Base-by-base conservation (phyloP, 2,329 filamentous ascomycete genomes). In the Byssochlamys sp. region DNA sequence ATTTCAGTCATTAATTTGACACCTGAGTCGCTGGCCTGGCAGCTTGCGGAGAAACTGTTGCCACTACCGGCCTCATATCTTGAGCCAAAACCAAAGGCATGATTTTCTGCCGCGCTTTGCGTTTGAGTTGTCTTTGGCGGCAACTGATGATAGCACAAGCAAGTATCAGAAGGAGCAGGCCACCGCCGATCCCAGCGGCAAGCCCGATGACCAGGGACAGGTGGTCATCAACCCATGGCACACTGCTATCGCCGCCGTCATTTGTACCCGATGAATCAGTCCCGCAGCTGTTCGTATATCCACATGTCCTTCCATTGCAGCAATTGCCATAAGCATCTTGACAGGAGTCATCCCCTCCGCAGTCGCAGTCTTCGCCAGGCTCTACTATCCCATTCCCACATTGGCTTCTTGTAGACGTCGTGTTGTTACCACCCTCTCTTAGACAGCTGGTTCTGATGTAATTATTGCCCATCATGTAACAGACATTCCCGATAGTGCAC, bases 321-420 rank as follows among this genome's bases (percentile, higher is more conserved):
- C 35, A 45, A 45, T 45, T 45, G 14, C 35, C 35, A 6, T 45
- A 45, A 19, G 14, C 7, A 19, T 45, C 35, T 19, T 19, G 35
- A 45, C 35, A 45, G 35, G 35, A 65, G 3, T 75, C 71, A 3
- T 76, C 74, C 55, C 90, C 90, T 62, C 91, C 91, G 68, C 91
- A 96, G 73, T 96, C 91, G 72, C 91, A 96, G 50, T 96, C 87
- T 73, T 96, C 91, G 59, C 89, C 91, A 6, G 81, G 75, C 73
- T 96, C 91, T 52, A 96, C 90, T 61, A 96, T 95, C 55, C 91
- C 91, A 73, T 96, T 96, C 55, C 91, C 91, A 73, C 91, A 96
- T 69, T 90, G 84, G 65, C 85, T 85, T 56, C 86, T 87, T 0
- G 84, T 85, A 63, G 94, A 87, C 52, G 86, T 90, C 35, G 82